phyloP scores from a whole-genome alignment of 257 asterid genomes.

The Orobanche coerulescens region DNA sequence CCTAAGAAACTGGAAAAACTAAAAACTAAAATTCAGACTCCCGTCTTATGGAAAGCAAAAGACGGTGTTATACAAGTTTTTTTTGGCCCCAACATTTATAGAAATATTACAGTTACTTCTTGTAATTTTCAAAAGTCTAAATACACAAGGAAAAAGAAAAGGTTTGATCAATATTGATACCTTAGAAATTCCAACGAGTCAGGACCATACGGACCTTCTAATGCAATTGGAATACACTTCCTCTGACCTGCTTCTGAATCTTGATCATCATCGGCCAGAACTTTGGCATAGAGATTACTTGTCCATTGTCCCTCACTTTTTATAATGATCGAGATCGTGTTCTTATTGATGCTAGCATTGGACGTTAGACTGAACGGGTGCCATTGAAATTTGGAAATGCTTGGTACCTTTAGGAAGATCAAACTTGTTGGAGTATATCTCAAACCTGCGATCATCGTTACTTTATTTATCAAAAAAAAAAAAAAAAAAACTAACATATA shows the following conservation, averaged over 20 bases:
- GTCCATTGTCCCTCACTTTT: slow-evolving; percentile 78
- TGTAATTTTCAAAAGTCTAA: neutral
- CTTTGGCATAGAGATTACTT: slow-evolving; percentile 39
- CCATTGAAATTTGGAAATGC: slow-evolving; percentile 66
- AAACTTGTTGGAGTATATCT: slow-evolving; percentile 56
- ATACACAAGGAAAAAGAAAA: too few relatives aligned
- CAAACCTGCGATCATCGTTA: slow-evolving; percentile 39
- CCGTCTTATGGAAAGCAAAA: too few relatives aligned
- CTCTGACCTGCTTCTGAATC: slow-evolving; percentile 52
- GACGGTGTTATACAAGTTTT: too few relatives aligned
- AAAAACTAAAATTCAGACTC: too few relatives aligned
- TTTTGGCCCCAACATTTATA: neutral
- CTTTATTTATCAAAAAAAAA: too few relatives aligned
- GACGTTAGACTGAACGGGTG: slow-evolving; percentile 78
- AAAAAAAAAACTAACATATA: too few relatives aligned
- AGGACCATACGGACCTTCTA: slow-evolving; percentile 91
- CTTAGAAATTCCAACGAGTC: slow-evolving; percentile 51
- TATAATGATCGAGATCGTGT: slow-evolving; percentile 48
- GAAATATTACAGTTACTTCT: neutral
- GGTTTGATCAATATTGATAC: slow-evolving; percentile 26
- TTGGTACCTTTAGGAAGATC: slow-evolving; percentile 63
- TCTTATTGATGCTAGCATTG: slow-evolving; percentile 46
- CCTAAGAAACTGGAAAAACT: too few relatives aligned
- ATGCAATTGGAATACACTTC: slow-evolving; percentile 40
- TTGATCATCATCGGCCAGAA: slow-evolving; percentile 15